Evolutionary conservation across 768 basidiomycete species (phyloP).

Genomic region (Rickenella mellea): DNA sequence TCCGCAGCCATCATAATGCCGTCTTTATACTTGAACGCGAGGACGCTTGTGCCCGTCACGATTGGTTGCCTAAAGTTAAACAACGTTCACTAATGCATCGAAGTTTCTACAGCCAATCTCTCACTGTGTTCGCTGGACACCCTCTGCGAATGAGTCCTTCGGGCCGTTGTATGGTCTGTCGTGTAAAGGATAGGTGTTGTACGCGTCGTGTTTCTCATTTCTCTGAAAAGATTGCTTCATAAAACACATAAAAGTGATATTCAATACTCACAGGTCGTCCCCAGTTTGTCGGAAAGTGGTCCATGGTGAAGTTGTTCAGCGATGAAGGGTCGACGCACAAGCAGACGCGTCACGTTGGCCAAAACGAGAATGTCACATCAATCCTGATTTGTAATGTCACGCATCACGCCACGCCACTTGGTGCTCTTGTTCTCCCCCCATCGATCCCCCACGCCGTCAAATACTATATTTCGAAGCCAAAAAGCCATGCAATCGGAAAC

Average conservation of each 20-base stretch:
- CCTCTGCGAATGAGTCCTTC: conserved; percentile 49
- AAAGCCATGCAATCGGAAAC: no score
- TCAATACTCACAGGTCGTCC: conserved; percentile 54
- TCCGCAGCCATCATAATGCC: conserved; percentile 99
- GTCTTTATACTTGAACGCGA: conserved; percentile 90
- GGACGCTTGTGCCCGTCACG: conserved; percentile 93
- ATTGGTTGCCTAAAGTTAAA: conserved; percentile 64
- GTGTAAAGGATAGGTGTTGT: conserved; percentile 69
- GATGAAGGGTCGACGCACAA: no score
- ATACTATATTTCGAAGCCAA: no score
- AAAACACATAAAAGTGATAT: background rate
- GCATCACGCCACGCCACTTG: no score
- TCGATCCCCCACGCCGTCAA: no score
- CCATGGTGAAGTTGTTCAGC: no score
- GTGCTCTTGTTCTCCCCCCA: no score
- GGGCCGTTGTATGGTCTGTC: conserved; percentile 40
- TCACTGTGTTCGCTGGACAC: conserved; percentile 77
- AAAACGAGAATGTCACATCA: no score
- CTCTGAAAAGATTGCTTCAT: conserved; percentile 30
- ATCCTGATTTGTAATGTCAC: no score
- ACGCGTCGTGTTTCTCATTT: conserved; percentile 66
- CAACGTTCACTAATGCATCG: background rate
- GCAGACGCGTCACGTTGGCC: no score
- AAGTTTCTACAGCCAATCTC: background rate
- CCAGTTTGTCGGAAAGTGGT: conserved; percentile 82